phyloP scores from a whole-genome alignment of 257 asterid genomes.

The Solanum bulbocastanum region DNA sequence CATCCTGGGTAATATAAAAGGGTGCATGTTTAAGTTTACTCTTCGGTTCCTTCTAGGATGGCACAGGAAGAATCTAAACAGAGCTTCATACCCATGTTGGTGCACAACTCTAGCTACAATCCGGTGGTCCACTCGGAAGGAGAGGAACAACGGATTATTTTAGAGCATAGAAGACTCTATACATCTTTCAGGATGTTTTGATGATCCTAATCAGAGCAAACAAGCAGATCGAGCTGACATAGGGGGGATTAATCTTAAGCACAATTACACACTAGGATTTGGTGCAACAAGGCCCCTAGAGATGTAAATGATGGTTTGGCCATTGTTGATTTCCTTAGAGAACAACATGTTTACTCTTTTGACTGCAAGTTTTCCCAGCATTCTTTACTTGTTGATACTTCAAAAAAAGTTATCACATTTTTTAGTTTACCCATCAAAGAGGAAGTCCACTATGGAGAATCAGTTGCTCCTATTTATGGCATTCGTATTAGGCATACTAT shows the following conservation, averaged over 20 bases:
- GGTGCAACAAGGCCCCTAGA: not conserved
- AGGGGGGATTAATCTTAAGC: not conserved
- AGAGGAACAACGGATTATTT: not conserved
- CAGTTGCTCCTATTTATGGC: not conserved
- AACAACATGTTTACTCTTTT: not conserved
- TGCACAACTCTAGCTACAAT: not conserved
- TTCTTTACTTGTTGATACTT: not conserved
- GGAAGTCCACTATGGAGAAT: not conserved
- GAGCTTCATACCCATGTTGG: not conserved
- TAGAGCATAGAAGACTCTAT: not conserved
- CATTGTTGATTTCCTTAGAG: not conserved
- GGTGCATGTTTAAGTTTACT: too few species aligned
- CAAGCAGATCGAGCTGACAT: not conserved
- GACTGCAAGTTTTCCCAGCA: not conserved
- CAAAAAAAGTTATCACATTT: not conserved
- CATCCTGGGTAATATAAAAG: too few species aligned
- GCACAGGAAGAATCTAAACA: not conserved
- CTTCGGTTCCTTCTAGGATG: not conserved
- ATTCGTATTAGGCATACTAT: not conserved
- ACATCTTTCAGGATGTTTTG: not conserved
- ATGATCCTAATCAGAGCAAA: not conserved
- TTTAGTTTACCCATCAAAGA: not conserved
- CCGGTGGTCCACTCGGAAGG: not conserved
- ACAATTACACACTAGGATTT: not conserved
- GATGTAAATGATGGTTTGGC: not conserved